A percentile compares a stretch with the other conserved stretches of the same genome.
Evolutionary conservation across 208 protist species (phyloP).

Genomic region (Acanthamoeba lenticulata): DNA sequence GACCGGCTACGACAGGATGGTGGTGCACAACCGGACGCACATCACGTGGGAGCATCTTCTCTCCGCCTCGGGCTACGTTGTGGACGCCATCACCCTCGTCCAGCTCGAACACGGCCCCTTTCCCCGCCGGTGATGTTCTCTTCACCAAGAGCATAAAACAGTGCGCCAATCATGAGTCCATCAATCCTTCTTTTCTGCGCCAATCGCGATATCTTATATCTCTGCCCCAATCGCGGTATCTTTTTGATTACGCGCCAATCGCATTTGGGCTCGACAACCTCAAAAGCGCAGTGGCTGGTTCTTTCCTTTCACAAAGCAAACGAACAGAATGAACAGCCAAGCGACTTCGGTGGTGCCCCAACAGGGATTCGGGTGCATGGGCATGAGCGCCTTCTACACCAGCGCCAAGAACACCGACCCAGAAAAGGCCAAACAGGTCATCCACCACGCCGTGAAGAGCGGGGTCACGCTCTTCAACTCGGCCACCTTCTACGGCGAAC

Average conservation of each 20-base stretch:
- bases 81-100: neutral
- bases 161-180: too few relatives aligned
- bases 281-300: too few relatives aligned
- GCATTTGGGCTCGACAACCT: too few relatives aligned
- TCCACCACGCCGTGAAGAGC: neutral
- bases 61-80: neutral
- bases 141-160: too few relatives aligned
- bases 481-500: neutral
- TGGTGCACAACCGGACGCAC: neutral
- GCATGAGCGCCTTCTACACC: neutral
- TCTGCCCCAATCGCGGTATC: too few relatives aligned
- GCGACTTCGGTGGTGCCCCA: too few relatives aligned
- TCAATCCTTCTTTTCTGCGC: too few relatives aligned
- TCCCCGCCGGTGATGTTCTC: neutral
- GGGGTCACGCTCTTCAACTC: neutral
- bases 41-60: neutral
- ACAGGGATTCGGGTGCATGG: neutral
- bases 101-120: neutral
- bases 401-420: neutral
- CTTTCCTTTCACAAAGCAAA: too few relatives aligned
- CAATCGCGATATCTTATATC: too few relatives aligned
- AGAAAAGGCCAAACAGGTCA: neutral
- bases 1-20: neutral
- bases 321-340: too few relatives aligned
- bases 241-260: too few relatives aligned